Evolutionary conservation across 805 yeast genomes (phyloP).

Genomic region (Wickerhamomyces canadensis): DNA sequence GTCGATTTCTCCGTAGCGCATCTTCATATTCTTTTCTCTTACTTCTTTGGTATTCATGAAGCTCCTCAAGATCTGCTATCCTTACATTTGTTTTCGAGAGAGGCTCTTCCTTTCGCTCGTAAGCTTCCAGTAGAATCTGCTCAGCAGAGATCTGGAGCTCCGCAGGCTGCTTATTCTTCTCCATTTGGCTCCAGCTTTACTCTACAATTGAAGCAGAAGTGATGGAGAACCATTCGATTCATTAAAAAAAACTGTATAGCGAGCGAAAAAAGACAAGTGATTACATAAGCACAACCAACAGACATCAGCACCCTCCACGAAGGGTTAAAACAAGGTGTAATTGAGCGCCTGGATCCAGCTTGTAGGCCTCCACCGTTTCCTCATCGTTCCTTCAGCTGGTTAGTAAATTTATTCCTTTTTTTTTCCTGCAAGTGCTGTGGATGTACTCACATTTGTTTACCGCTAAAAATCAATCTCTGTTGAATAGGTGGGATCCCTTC

Average conservation of each 20-base stretch:
- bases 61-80: slow-evolving; percentile 74
- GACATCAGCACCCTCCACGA: slow-evolving; percentile 71
- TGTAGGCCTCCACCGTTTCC: slow-evolving; percentile 62
- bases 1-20: slow-evolving; percentile 78
- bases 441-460: slow-evolving; percentile 72
- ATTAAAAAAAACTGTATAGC: neutral
- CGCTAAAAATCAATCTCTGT: slow-evolving; percentile 85
- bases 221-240: slow-evolving; percentile 1
- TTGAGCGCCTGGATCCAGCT: slow-evolving; percentile 80
- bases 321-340: slow-evolving; percentile 87
- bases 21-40: slow-evolving; percentile 81
- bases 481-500: slow-evolving; percentile 97
- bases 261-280: neutral
- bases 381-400: slow-evolving; percentile 55
- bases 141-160: slow-evolving; percentile 59
- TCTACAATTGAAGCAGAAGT: neutral
- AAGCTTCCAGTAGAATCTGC: slow-evolving; percentile 58
- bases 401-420: neutral
- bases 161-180: slow-evolving; percentile 38
- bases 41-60: slow-evolving; percentile 65
- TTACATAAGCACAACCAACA: slow-evolving; percentile 1
- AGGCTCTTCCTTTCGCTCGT: slow-evolving; percentile 37
- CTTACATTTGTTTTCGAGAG: slow-evolving; percentile 39
- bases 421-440: neutral
- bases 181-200: slow-evolving; percentile 10